phyloP scores from a whole-genome alignment of 1,139 yeast genomes.

The Yamadazyma songkhlaensis region DNA sequence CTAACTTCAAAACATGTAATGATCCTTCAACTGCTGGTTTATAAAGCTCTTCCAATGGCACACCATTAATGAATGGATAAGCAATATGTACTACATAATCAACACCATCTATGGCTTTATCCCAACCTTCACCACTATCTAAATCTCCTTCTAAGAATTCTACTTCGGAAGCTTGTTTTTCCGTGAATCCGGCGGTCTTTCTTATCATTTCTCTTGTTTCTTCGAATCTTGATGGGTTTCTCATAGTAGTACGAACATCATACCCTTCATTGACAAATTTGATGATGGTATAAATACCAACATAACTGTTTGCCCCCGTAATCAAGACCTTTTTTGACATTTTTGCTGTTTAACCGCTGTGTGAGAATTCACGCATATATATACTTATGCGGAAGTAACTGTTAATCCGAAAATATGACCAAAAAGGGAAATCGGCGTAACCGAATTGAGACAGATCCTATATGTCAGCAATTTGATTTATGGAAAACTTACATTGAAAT shows the following conservation, averaged over 20 bases:
- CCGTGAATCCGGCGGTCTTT: slow-evolving; percentile 6
- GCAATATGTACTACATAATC: slow-evolving; percentile 17
- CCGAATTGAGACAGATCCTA: too few species aligned
- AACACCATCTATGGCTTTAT: slow-evolving; percentile 12
- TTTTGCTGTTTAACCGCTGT: too few species aligned
- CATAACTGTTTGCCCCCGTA: slow-evolving; percentile 36
- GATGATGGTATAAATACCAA: slow-evolving; percentile 23
- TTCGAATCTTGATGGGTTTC: slow-evolving; percentile 8
- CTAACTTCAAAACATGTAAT: slow-evolving; percentile 10
- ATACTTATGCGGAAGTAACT: too few species aligned
- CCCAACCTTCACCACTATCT: slow-evolving; percentile 14
- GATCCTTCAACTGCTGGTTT: slow-evolving; percentile 15
- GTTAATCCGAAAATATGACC: too few species aligned
- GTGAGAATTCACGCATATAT: too few species aligned
- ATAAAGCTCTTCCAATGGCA: slow-evolving; percentile 10
- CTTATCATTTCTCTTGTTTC: slow-evolving; percentile 5
- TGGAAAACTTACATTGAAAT: too few species aligned
- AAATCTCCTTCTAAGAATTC: slow-evolving; percentile 14
- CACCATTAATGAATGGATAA: slow-evolving; percentile 11
- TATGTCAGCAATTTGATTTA: too few species aligned
- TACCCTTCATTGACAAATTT: slow-evolving; percentile 10
- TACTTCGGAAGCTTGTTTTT: slow-evolving; percentile 9
- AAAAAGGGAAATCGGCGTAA: too few species aligned
- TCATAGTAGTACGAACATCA: slow-evolving; percentile 10
- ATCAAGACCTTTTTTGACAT: slow-evolving; percentile 13